A percentile compares a stretch with the other conserved stretches of the same genome.
Evolutionary conservation across 306 rosid genomes (phyloP).

Genomic region (Aeschynomene evenia): DNA sequence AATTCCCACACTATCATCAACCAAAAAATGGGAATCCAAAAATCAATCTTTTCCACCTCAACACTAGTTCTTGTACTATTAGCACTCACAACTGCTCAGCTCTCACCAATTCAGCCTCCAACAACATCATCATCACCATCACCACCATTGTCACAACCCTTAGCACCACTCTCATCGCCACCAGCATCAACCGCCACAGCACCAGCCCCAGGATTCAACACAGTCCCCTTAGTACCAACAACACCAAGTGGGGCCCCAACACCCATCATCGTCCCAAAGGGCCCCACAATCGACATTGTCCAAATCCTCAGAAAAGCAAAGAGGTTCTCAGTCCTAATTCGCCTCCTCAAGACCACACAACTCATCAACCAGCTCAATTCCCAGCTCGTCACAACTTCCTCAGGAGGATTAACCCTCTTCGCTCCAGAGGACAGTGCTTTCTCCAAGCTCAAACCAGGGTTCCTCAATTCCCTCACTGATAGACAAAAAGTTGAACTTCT

Average conservation of each 20-base stretch:
- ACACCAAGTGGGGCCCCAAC: constrained; percentile 49
- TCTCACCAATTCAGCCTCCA: constrained; percentile 47
- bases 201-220: constrained; percentile 40
- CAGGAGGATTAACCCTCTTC: constrained; percentile 56
- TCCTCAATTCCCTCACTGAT: constrained; percentile 53
- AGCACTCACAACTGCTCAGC: constrained; percentile 35
- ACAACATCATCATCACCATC: constrained; percentile 25
- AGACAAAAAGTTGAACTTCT: constrained; percentile 59
- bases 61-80: constrained; percentile 25
- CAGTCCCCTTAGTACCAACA: constrained; percentile 29
- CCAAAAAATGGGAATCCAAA: constrained; percentile 31
- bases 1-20: neutral
- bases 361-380: constrained; percentile 50
- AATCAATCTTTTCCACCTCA: constrained; percentile 30
- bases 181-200: constrained; percentile 29
- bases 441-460: constrained; percentile 62
- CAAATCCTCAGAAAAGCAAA: constrained; percentile 62
- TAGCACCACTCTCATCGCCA: neutral
- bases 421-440: constrained; percentile 65
- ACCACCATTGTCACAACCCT: constrained; percentile 9
- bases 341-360: constrained; percentile 56
- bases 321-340: constrained; percentile 51
- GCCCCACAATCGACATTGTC: constrained; percentile 41
- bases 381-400: constrained; percentile 50
- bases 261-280: constrained; percentile 44